Base-by-base conservation (phyloP, 2,329 filamentous ascomycete species). In the Apiospora aurea region DNA sequence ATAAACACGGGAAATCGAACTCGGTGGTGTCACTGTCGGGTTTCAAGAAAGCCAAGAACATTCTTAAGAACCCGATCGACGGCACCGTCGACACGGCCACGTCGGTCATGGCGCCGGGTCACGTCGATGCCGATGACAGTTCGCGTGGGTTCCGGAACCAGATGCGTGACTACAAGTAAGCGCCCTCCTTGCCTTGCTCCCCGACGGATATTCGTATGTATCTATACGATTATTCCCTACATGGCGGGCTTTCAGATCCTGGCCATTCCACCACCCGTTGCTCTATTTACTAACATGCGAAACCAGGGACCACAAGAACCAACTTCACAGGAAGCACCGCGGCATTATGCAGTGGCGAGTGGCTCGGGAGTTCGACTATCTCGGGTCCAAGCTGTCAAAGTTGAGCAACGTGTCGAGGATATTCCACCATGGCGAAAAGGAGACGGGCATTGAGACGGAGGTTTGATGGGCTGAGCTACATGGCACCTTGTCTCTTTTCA, bases 301-400 rank as follows among this genome's bases (percentile, higher is more conserved):
- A 73, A 93, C 91, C 78, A 89, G 87, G 78, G 84, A 85, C 72
- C 84, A 90, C 75, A 83, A 86, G 74, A 88, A 87, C 80, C 85
- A 88, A 73, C 81, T 92, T 74, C 91, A 93, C 79, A 83, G 91
- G 68, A 87, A 88, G 78, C 90, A 94, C 77, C 83, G 90, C 29
- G 92, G 92, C 0, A 78, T 92, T 53, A 94, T 94, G 92, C 92
- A 94, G 81, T 94, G 91, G 90, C 83, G 85, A n/a, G 84, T 83
- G 18, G 83, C 83, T n/a, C 83, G 84, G 80, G 87, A 77, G 87
- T 81, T 84, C 73, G 85, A 87, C 75, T 82, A 87, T 85, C 26
- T 84, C 84, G 79, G 89, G 81, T 70, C 81, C 84, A 88, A 91
- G 76, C 74, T 86, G 13, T 83, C 82, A 46, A 88, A 87, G 80